phyloP scores from a whole-genome alignment of 306 rosid genomes.

The Luffa aegyptiaca region DNA sequence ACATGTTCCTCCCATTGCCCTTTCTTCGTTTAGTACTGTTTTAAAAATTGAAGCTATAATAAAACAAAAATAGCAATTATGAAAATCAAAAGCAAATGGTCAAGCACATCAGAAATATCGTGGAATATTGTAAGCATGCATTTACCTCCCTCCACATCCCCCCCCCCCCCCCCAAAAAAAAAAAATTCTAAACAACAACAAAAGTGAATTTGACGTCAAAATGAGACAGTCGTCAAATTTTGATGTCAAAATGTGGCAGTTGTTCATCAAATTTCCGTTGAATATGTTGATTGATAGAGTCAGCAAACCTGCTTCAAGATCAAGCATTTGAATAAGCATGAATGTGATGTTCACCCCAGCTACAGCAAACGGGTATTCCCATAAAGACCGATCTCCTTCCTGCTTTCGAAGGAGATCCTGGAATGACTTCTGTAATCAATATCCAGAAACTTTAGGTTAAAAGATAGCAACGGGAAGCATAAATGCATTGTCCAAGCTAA shows the following conservation, averaged over 20 bases:
- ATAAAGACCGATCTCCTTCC: slow-evolving; percentile 92
- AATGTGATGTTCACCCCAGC: slow-evolving; percentile 98
- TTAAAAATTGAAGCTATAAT: background rate
- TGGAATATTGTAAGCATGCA: background rate
- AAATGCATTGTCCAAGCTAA: background rate
- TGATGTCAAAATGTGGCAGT: background rate
- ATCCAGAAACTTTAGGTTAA: slow-evolving; percentile 4
- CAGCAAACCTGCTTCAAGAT: slow-evolving; percentile 88
- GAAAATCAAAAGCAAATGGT: background rate
- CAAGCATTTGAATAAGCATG: slow-evolving; percentile 98
- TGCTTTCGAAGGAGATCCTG: slow-evolving; percentile 91
- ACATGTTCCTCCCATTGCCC: background rate
- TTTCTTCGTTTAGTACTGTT: background rate
- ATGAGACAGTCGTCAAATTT: background rate
- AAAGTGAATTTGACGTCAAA: background rate
- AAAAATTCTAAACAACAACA: background rate
- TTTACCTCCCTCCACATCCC: background rate
- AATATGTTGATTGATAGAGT: slow-evolving; percentile 1
- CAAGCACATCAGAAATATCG: background rate
- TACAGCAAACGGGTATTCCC: slow-evolving; percentile 99
- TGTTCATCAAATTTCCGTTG: background rate
- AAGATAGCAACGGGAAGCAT: slow-evolving; percentile 1
- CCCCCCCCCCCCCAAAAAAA: background rate
- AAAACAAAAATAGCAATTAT: background rate
- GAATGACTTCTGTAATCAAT: slow-evolving; percentile 69